Evolutionary conservation across 805 yeast genomes (phyloP), one percentile per base, ranked within the genome.

Genomic region (Pichia phayaonensis): DNA sequence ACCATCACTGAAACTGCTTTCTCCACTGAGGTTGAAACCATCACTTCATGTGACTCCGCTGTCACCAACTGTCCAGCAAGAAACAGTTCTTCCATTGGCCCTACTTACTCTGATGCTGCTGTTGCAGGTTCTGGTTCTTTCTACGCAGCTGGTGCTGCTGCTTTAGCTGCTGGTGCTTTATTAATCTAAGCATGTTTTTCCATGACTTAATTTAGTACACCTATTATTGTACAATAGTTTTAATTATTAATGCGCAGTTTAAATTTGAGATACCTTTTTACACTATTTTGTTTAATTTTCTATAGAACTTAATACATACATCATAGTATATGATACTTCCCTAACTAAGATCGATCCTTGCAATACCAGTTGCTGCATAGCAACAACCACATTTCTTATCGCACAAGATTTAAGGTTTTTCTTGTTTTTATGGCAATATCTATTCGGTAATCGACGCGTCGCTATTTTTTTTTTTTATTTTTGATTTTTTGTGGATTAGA

Each of bases 21-120:
- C 55, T 55, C 70, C 53, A 74, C 76, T 56, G 59, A 55, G 42
- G 62, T 69, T 50, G 68, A 69, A 47, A 72, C 72, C 56, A 70
- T 71, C 62, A 61, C 67, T 56, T 71, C 67, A 51, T 65, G 68
- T 64, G 70, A 60, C 43, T 62, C 64, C 50, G 61, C 69, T 59
- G 71, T 72, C 56, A 64, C 69, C 44, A 62, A 54, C 59, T 63
- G 66, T 47, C 65, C 65, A 49, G 49, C 66, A 23, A 50, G 61
- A 52, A 62, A 66, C 52, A 65, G 58, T 61, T 63, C 61, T 53
- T 71, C 62, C 61, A 71, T 64, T 52, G 72, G 67, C 56, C 60
- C 65, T 53, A 56, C 55, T 29, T 52, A 43, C 41, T 31, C 54
- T 44, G 55, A 44, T 44, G 57, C 49, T 47, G 57, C 55, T 38